Conservation (phyloP, 768 basidiomycete genomes). For the Pleurotus pulmonarius region DNA sequence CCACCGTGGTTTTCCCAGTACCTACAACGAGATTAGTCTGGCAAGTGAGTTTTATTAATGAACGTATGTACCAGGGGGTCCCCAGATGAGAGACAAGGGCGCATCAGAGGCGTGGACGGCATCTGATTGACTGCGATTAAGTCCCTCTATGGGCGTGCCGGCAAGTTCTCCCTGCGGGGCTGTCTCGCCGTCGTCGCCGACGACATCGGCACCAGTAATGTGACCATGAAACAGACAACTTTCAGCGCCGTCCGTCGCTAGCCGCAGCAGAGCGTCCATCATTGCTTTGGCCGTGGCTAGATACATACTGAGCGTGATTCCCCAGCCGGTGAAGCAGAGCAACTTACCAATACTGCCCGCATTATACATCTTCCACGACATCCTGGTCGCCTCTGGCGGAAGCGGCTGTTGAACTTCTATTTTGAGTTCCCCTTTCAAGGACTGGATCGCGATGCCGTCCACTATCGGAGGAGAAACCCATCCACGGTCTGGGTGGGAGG, state of each 20-base stretch:
- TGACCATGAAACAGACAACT: slow-evolving; percentile 49
- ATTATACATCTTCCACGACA: slow-evolving; percentile 65
- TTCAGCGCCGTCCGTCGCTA: slow-evolving; percentile 37
- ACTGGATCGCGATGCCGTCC: slow-evolving; percentile 58
- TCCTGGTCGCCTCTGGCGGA: slow-evolving; percentile 54
- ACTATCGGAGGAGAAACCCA: slow-evolving; percentile 43
- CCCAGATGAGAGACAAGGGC: slow-evolving; percentile 60
- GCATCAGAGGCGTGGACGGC: slow-evolving; percentile 45
- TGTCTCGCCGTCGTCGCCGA: not conserved
- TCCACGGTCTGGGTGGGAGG: slow-evolving; percentile 49
- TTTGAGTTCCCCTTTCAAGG: slow-evolving; percentile 48
- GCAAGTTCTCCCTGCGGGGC: not conserved
- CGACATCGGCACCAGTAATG: slow-evolving; percentile 31
- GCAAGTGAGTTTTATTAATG: too few relatives aligned
- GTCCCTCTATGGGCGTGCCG: slow-evolving; percentile 10
- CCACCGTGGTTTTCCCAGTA: slow-evolving; percentile 70
- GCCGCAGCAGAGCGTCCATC: slow-evolving; percentile 55
- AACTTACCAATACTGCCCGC: slow-evolving; percentile 55
- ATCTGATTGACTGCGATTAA: slow-evolving; percentile 54
- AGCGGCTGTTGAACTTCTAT: slow-evolving; percentile 53
- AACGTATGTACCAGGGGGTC: slow-evolving; percentile 49
- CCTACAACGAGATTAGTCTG: slow-evolving; percentile 29
- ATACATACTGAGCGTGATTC: not conserved
- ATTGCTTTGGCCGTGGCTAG: slow-evolving; percentile 60
- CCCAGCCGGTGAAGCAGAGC: not conserved